These are phyloP conservation scores for Chrysoporthe puriensis DNA, from an alignment of 2,329 filamentous ascomycete genomes.

Conservation along the genomic window DNA sequence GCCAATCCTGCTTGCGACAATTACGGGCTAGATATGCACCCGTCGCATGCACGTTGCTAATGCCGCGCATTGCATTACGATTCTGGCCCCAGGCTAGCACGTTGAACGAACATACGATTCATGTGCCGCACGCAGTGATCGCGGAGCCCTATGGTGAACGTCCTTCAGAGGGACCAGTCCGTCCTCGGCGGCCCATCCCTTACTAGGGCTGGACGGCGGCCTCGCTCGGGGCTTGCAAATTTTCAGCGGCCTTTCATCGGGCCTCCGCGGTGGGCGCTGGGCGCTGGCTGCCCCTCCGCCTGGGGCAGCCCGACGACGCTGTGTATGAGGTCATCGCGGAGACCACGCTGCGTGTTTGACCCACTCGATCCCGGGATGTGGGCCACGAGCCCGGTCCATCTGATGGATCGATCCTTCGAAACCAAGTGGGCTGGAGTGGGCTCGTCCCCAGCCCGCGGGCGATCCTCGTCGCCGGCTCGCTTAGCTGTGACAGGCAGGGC, in stretches of 20 bases:
- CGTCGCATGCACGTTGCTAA: background rate
- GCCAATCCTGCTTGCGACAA: background rate
- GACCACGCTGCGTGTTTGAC: constrained; percentile 4
- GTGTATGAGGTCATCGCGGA: constrained; percentile 4
- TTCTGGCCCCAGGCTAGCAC: background rate
- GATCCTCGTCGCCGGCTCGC: constrained; percentile 11
- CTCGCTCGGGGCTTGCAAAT: background rate
- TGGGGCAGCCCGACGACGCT: background rate
- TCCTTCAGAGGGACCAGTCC: background rate
- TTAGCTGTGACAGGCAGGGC: constrained; percentile 1
- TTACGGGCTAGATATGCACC: background rate
- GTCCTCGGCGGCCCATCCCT: background rate
- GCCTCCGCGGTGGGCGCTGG: background rate
- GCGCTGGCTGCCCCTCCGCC: background rate
- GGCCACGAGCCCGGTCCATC: background rate
- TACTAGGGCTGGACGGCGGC: background rate
- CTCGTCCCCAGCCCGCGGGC: constrained; percentile 17
- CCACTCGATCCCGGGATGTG: background rate
- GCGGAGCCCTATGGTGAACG: no score
- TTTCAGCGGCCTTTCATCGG: background rate
- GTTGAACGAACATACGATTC: no score
- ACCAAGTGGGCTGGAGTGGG: constrained; percentile 3
- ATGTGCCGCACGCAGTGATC: no score
- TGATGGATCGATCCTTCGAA: background rate
- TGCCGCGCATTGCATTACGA: constrained; percentile 1